These are phyloP conservation scores for Citrus maxima DNA, from an alignment of 345 rosid species.

Conservation along the genomic window DNA sequence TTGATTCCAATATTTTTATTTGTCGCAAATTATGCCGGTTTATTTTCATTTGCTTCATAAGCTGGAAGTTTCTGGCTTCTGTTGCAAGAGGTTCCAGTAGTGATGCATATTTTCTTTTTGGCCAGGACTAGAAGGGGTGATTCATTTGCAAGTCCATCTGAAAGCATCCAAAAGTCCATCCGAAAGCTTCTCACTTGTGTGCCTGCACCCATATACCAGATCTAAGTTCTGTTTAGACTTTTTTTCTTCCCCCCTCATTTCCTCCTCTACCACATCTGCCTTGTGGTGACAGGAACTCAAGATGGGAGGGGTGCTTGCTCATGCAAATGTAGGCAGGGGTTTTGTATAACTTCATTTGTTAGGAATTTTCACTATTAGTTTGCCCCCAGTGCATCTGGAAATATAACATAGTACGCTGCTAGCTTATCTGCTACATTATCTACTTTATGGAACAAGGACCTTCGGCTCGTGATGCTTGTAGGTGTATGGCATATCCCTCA, in stretches of 20 bases:
- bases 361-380: neutral
- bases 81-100: neutral
- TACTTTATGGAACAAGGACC: neutral
- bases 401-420: neutral
- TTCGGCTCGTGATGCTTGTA: neutral
- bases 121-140: constrained; percentile 17
- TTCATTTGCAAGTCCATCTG: neutral
- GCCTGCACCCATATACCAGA: neutral
- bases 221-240: neutral
- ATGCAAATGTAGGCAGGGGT: constrained; percentile 2
- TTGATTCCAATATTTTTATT: neutral
- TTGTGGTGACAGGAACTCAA: neutral
- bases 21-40: neutral
- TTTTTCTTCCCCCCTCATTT: neutral
- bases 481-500: neutral
- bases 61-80: neutral
- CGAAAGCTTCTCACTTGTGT: neutral
- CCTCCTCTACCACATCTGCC: neutral
- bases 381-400: neutral
- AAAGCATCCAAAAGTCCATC: neutral
- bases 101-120: constrained; percentile 2
- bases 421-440: neutral
- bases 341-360: neutral
- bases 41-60: neutral
- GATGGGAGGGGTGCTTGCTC: neutral